Evolutionary conservation across 2,329 filamentous ascomycete genomes (phyloP).

Genomic region (Penicillium palitans): DNA sequence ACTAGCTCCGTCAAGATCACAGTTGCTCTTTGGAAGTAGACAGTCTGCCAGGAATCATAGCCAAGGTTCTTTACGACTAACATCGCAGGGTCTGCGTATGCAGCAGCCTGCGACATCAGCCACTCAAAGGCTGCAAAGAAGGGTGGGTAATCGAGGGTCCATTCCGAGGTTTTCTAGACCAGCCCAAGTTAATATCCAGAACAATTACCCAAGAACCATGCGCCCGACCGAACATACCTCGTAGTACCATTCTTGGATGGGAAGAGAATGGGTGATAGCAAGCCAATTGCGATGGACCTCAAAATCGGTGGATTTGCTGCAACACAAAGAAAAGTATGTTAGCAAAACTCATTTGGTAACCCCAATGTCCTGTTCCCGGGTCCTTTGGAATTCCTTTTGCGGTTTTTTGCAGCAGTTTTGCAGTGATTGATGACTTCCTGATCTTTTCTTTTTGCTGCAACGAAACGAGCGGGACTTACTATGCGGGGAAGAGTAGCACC

Average conservation of each 20-base stretch:
- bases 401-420: neutral
- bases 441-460: neutral
- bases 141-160: slow-evolving; percentile 97
- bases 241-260: slow-evolving; percentile 88
- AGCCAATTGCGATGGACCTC: slow-evolving; percentile 99
- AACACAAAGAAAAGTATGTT: slow-evolving; percentile 9
- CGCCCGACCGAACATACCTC: slow-evolving; percentile 56
- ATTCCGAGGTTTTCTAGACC: slow-evolving; percentile 85
- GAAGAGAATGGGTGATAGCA: slow-evolving; percentile 87
- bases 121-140: slow-evolving; percentile 99
- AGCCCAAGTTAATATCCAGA: slow-evolving; percentile 4
- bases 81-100: slow-evolving; percentile 76
- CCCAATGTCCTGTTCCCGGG: neutral
- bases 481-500: slow-evolving; percentile 24
- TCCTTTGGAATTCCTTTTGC: accelerated
- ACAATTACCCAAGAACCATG: neutral
- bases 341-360: slow-evolving; percentile 1
- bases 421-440: neutral
- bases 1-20: slow-evolving; percentile 85
- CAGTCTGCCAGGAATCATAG: slow-evolving; percentile 88
- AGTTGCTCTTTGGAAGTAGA: slow-evolving; percentile 89
- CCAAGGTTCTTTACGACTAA: slow-evolving; percentile 75
- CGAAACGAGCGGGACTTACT: slow-evolving; percentile 15
- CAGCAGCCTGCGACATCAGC: slow-evolving; percentile 78
- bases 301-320: slow-evolving; percentile 96